Evolutionary conservation across 345 rosid genomes (phyloP).

Genomic region (Euphorbia lathyris): DNA sequence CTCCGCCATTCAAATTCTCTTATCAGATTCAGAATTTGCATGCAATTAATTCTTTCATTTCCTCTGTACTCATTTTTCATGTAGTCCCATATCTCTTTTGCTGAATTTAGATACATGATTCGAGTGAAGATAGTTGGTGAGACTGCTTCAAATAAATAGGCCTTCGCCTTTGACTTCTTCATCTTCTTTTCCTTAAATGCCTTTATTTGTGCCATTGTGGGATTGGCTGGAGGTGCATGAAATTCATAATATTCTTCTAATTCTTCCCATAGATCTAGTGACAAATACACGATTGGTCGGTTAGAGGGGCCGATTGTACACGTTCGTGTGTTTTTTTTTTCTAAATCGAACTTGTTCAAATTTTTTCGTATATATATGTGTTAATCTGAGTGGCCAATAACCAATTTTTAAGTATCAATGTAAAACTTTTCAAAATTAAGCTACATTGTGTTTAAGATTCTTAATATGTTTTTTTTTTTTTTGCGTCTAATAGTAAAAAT

Average conservation of each 20-base stretch:
- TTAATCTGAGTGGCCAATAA: no score
- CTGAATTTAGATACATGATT: not conserved
- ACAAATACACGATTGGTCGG: no score
- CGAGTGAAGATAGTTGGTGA: not conserved
- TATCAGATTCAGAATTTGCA: not conserved
- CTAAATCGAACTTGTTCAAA: no score
- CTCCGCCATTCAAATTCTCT: not conserved
- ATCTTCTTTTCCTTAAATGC: not conserved
- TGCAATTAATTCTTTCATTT: not conserved
- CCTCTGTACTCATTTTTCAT: not conserved
- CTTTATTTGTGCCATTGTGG: not conserved
- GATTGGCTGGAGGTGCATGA: not conserved
- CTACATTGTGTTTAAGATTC: no score
- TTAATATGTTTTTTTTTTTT: no score
- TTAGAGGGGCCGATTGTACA: no score
- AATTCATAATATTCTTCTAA: not conserved
- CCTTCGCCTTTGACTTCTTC: not conserved
- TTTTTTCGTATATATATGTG: no score
- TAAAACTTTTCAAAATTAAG: no score
- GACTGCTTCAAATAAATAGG: not conserved
- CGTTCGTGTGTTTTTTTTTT: no score
- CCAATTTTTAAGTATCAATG: no score
- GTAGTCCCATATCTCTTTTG: not conserved
- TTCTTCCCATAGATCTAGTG: not conserved
- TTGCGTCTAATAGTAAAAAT: no score